phyloP scores from a whole-genome alignment of 192 early-diverging fungal species.

The Coemansia sp. region DNA sequence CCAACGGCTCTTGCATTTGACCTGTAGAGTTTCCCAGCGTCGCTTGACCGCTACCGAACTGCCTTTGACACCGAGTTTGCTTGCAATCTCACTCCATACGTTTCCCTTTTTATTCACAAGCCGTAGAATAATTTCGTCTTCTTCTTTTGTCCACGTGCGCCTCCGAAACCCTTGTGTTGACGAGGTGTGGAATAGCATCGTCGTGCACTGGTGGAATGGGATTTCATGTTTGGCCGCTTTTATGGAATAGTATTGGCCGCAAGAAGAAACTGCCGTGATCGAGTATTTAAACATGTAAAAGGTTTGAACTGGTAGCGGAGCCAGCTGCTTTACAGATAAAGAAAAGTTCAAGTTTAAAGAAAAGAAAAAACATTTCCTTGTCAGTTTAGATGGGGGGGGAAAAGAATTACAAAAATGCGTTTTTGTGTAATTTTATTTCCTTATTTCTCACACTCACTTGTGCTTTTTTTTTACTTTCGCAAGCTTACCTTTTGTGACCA shows the following conservation, averaged over 20 bases:
- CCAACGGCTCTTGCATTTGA: constrained; percentile 21
- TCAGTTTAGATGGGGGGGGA: no score
- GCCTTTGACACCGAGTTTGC: constrained; percentile 31
- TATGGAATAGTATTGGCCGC: neutral
- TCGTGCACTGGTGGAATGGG: neutral
- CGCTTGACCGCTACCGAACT: constrained; percentile 25
- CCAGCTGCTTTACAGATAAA: no score
- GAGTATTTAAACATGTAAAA: neutral
- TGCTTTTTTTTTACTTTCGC: neutral
- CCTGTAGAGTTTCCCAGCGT: constrained; percentile 39
- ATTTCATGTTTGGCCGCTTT: neutral
- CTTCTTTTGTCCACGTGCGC: constrained; percentile 39
- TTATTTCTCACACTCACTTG: no score
- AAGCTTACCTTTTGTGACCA: neutral
- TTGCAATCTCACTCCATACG: constrained; percentile 34
- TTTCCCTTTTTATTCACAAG: constrained; percentile 20
- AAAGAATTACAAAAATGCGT: no score
- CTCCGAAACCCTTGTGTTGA: constrained; percentile 4
- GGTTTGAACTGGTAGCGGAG: neutral
- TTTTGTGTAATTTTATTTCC: no score
- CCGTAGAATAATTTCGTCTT: constrained; percentile 17
- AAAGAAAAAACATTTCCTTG: no score
- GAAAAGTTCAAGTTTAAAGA: no score
- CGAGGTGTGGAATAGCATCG: neutral
- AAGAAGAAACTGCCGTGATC: neutral